phyloP scores from a whole-genome alignment of 2,329 filamentous ascomycete species.

The Sordariomycetes sp. region DNA sequence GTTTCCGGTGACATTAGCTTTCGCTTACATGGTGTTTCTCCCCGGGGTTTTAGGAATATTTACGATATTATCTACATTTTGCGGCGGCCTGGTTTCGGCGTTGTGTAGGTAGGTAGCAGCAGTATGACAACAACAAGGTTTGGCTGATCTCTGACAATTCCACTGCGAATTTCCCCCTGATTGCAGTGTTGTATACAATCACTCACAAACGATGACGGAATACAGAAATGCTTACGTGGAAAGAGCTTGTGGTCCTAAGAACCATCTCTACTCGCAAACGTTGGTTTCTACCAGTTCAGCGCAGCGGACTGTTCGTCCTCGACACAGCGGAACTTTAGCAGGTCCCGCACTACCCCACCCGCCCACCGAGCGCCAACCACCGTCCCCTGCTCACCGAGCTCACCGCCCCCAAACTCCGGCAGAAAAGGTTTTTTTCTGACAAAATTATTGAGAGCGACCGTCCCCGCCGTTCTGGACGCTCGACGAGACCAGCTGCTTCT shows the following conservation, averaged over 20 bases:
- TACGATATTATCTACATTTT: neutral
- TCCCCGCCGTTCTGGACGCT: neutral
- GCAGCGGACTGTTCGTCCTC: neutral
- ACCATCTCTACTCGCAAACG: neutral
- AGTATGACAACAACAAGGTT: too few species aligned
- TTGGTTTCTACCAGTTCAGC: neutral
- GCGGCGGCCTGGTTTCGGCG: too few species aligned
- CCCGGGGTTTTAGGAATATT: neutral
- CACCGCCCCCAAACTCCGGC: slow-evolving; percentile 2
- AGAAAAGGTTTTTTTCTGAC: slow-evolving; percentile 5
- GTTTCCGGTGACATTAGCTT: neutral
- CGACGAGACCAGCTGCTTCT: neutral
- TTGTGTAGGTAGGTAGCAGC: too few species aligned
- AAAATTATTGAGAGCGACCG: neutral
- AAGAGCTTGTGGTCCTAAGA: too few species aligned
- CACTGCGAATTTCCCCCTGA: too few species aligned
- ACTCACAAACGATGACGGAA: too few species aligned
- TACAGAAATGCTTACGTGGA: too few species aligned
- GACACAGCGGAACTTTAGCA: neutral
- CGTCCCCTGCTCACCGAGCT: neutral
- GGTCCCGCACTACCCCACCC: neutral
- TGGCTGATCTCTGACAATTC: too few species aligned
- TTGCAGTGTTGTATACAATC: too few species aligned
- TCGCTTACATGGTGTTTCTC: neutral
- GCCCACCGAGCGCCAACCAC: neutral